Conservation (phyloP, 495 filamentous ascomycete species). For the Letharia lupina region DNA sequence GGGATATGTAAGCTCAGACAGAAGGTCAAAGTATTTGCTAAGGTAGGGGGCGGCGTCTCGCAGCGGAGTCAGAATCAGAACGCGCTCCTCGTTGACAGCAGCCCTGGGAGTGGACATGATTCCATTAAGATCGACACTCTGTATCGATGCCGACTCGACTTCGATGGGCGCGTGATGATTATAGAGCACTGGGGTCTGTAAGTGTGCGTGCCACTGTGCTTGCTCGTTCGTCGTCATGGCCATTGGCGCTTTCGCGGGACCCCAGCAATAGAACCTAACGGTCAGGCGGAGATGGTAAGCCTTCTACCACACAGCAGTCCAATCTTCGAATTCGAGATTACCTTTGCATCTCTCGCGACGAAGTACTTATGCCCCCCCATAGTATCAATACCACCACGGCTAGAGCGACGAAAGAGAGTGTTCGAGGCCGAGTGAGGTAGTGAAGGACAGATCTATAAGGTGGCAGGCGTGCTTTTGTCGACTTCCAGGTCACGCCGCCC, state of each 20-base stretch:
- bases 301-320: background rate
- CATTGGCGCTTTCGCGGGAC: constrained; percentile 86
- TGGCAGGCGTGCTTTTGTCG: constrained; percentile 70
- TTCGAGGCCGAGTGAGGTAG: constrained; percentile 68
- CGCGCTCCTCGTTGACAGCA: constrained; percentile 67
- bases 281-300: constrained; percentile 4
- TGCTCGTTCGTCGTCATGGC: constrained; percentile 88
- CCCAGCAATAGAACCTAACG: constrained; percentile 91
- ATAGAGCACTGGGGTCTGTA: constrained; percentile 87
- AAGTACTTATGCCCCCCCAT: constrained; percentile 79
- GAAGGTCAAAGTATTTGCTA: constrained; percentile 83
- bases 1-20: constrained; percentile 84
- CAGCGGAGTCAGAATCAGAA: constrained; percentile 91
- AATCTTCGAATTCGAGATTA: constrained; percentile 29
- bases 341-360: constrained; percentile 88
- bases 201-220: constrained; percentile 75
- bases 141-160: constrained; percentile 72
- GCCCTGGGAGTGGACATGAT: constrained; percentile 77
- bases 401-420: constrained; percentile 66
- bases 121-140: constrained; percentile 71
- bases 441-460: constrained; percentile 72
- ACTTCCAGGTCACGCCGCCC: constrained; percentile 88
- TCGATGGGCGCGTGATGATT: constrained; percentile 86
- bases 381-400: constrained; percentile 68
- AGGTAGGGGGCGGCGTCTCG: constrained; percentile 80